These are phyloP conservation scores for Corylus avellana DNA, from an alignment of 306 rosid species.

Conservation along the genomic window DNA sequence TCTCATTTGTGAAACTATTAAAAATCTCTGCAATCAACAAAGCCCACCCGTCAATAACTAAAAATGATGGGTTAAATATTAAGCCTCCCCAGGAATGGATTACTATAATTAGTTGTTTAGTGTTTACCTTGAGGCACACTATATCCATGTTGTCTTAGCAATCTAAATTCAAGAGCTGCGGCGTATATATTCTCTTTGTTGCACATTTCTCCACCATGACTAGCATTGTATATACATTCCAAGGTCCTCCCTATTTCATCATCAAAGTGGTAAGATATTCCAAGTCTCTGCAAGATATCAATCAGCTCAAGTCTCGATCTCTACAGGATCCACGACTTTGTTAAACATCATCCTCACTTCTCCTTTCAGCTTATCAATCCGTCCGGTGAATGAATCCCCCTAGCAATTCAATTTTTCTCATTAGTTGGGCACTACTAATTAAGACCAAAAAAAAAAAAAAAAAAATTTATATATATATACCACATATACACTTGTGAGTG, in stretches of 20 bases:
- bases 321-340: conserved; percentile 7
- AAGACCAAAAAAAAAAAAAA: too few species aligned
- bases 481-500: conserved; percentile 12
- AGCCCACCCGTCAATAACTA: neutral
- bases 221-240: neutral
- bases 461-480: neutral
- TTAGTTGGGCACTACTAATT: neutral
- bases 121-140: neutral
- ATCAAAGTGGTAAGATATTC: conserved; percentile 25
- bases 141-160: conserved; percentile 8
- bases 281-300: conserved; percentile 24
- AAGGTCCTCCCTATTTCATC: conserved; percentile 7
- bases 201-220: neutral
- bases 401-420: neutral
- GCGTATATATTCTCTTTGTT: conserved; percentile 8
- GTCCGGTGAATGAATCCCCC: conserved; percentile 12
- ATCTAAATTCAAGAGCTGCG: conserved; percentile 25
- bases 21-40: conserved; percentile 11
- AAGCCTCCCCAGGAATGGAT: too few species aligned
- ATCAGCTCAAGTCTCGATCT: conserved; percentile 24
- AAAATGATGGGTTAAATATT: too few species aligned
- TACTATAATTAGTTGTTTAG: neutral
- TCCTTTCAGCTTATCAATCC: neutral
- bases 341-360: conserved; percentile 3
- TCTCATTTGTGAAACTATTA: neutral